These are phyloP conservation scores for Calycina herbarum DNA, from an alignment of 2,329 filamentous ascomycete genomes.

Conservation along the genomic window DNA sequence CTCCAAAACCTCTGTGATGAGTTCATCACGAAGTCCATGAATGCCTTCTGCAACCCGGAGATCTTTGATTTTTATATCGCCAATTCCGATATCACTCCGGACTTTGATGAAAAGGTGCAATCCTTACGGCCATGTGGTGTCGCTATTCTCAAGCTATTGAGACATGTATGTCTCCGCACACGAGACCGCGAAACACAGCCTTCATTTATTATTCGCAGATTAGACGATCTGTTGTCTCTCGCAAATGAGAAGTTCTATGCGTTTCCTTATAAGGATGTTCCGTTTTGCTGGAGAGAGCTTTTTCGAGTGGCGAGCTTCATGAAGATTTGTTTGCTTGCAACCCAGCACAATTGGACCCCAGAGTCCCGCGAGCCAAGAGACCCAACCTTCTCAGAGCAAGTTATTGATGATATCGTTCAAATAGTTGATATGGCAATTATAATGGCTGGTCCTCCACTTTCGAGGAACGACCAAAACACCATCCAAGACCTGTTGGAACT, in stretches of 20 bases:
- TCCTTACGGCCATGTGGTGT: slow-evolving; percentile 20
- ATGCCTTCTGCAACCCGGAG: slow-evolving; percentile 10
- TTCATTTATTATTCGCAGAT: slow-evolving; percentile 37
- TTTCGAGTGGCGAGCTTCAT: slow-evolving; percentile 72
- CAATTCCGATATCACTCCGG: neutral
- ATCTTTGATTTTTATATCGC: neutral
- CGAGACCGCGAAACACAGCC: slow-evolving; percentile 10
- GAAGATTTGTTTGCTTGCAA: slow-evolving; percentile 48
- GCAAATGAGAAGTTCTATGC: slow-evolving; percentile 69
- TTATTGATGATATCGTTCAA: slow-evolving; percentile 33
- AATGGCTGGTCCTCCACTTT: slow-evolving; percentile 31
- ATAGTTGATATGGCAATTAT: slow-evolving; percentile 38
- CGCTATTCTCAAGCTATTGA: slow-evolving; percentile 24
- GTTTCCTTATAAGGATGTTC: slow-evolving; percentile 66
- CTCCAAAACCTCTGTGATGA: neutral
- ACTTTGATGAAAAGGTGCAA: neutral
- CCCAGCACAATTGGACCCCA: slow-evolving; percentile 26
- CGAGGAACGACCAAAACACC: slow-evolving; percentile 18
- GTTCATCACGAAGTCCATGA: slow-evolving; percentile 9
- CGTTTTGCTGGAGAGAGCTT: slow-evolving; percentile 66
- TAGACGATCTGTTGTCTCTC: slow-evolving; percentile 58
- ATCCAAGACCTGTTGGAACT: slow-evolving; percentile 60
- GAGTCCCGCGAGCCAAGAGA: neutral
- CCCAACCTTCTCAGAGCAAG: neutral
- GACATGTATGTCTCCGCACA: slow-evolving; percentile 19